A percentile compares a stretch with the other conserved stretches of the same genome.
phyloP scores from a whole-genome alignment of 495 filamentous ascomycete species.

The Polyplosphaeria fusca region DNA sequence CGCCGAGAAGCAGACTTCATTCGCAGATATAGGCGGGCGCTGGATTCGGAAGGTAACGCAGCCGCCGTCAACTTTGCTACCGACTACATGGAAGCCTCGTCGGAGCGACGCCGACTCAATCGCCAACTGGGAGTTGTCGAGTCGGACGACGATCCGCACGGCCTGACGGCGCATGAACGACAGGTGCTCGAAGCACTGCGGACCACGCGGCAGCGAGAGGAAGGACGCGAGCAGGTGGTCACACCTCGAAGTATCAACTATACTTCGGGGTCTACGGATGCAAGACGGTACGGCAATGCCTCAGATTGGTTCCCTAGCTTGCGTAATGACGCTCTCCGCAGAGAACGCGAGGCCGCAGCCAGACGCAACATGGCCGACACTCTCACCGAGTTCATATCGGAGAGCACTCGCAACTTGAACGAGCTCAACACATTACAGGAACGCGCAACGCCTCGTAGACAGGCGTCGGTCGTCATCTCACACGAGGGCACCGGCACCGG shows the following conservation, averaged over 20 bases:
- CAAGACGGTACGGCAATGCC: slow-evolving; percentile 27
- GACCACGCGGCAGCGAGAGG: slow-evolving; percentile 41
- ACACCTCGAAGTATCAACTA: slow-evolving; percentile 45
- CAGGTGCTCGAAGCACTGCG: slow-evolving; percentile 57
- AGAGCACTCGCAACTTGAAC: not conserved
- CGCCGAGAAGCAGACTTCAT: slow-evolving; percentile 41
- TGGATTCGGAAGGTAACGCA: slow-evolving; percentile 38
- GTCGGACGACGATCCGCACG: slow-evolving; percentile 46
- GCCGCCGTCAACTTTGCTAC: slow-evolving; percentile 42
- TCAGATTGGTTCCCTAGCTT: slow-evolving; percentile 10
- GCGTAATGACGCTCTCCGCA: slow-evolving; percentile 8
- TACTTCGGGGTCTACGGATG: slow-evolving; percentile 34
- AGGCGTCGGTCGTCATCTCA: slow-evolving; percentile 31
- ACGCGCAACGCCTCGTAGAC: slow-evolving; percentile 29
- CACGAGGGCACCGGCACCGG: not conserved
- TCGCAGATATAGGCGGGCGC: slow-evolving; percentile 41
- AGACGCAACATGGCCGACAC: slow-evolving; percentile 1
- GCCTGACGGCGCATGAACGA: slow-evolving; percentile 56
- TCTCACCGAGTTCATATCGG: not conserved
- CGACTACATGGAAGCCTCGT: slow-evolving; percentile 44
- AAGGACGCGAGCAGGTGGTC: slow-evolving; percentile 26
- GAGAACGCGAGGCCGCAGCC: slow-evolving; percentile 12
- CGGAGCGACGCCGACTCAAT: slow-evolving; percentile 35
- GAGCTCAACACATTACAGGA: slow-evolving; percentile 4
- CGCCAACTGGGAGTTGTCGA: slow-evolving; percentile 33